Evolutionary conservation across 805 yeast species (phyloP).

Genomic region (Saccharomycopsis selenospora): DNA sequence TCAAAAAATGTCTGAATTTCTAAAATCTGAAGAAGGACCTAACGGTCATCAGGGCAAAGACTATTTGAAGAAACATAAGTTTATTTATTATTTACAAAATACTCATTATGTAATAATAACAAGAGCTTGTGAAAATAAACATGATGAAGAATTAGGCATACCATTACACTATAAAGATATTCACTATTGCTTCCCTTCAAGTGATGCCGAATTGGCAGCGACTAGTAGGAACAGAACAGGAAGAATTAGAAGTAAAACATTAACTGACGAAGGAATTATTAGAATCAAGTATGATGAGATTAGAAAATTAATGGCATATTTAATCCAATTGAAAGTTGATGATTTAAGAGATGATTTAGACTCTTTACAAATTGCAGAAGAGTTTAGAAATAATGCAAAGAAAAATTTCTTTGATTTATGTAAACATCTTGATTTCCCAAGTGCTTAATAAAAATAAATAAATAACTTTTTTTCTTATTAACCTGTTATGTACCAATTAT

Average conservation of each 20-base stretch:
- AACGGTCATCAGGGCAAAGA: neutral
- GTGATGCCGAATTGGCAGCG: neutral
- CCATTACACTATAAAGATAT: constrained; percentile 15
- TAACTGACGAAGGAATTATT: neutral
- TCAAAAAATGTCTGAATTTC: constrained; percentile 4
- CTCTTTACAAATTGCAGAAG: constrained; percentile 14
- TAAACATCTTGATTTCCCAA: constrained; percentile 19
- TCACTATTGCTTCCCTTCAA: neutral
- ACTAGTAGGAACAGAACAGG: neutral
- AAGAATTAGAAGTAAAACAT: neutral
- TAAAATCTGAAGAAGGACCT: neutral
- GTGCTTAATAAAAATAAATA: too few relatives aligned
- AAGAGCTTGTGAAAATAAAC: neutral
- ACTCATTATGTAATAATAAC: constrained; percentile 3
- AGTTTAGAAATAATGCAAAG: constrained; percentile 17
- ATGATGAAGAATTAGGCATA: constrained; percentile 12
- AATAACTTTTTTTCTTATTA: too few relatives aligned
- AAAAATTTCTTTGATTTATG: constrained; percentile 19
- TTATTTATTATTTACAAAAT: constrained; percentile 4
- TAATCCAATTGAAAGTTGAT: constrained; percentile 14
- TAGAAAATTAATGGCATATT: constrained; percentile 11
- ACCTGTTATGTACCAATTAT: too few relatives aligned
- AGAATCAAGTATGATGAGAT: constrained; percentile 15
- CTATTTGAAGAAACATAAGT: constrained; percentile 4
- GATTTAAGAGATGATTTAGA: constrained; percentile 9